Evolutionary conservation across 345 rosid genomes (phyloP), one percentile per base, ranked within the genome.

Genomic region (Geranium brycei): DNA sequence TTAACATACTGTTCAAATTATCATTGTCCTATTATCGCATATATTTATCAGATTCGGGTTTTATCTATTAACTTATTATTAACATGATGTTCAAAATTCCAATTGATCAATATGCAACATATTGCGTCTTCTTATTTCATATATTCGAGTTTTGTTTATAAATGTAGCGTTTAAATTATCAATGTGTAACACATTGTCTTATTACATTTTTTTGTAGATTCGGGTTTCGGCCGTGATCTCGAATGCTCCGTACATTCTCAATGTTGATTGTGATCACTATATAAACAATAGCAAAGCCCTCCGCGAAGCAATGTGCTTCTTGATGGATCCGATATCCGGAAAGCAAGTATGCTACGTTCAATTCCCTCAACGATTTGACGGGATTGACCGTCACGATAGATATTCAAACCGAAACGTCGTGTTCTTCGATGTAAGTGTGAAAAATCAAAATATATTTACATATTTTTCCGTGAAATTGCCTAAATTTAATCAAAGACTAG

Each of bases 281-380:
- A 85, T 91, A 69, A 91, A 91, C 86, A 91, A 91, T 66, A 76
- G 98, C 82, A 87, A 80, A 75, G 97, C 99, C 15, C 90, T 93
- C 35, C 77, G 99, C 74, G 99, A 93, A 80, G 88, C 99, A 0
- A 93, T 93, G 99, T 93, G 99, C 77, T 93, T 93, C 80, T 80
- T 91, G 98, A 91, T 89, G 98, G 98, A 91, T 65, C 98, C 95
- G 3, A 79, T 79, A 47, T 83, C 80, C 3, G 98, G 98, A 67
- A 91, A 91, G 79, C 87, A 85, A 74, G 85, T 91, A 67, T 91
- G 98, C 78, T 93, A 93, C 61, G 99, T 93, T 69, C 99, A 93
- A 66, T 93, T 93, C 76, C 99, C 99, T 70, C 99, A 93, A 81
- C 85, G 99, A 80, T 93, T 93, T 32, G 99, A 93, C 64, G 99